Percentiles rank a stretch among this genome's conserved stretches.
Conservation (phyloP, 129 eudicot species). For the Heracleum sosnowskyi region DNA sequence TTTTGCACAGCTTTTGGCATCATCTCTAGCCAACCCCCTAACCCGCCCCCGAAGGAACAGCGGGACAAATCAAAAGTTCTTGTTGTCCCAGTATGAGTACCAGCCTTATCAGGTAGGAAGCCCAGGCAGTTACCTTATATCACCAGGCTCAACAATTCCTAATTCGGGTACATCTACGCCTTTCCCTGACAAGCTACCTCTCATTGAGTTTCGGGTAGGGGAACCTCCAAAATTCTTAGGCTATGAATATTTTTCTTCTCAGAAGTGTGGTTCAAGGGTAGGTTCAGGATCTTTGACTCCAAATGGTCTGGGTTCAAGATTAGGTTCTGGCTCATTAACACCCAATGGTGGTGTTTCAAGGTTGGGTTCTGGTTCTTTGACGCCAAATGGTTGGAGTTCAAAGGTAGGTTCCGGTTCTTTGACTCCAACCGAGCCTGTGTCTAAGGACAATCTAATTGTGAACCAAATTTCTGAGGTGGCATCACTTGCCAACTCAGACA, state of each 20-base stretch:
- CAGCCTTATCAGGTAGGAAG: slow-evolving; percentile 51
- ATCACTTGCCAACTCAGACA: slow-evolving; percentile 63
- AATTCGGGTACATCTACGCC: slow-evolving; percentile 87
- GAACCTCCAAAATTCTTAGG: slow-evolving; percentile 59
- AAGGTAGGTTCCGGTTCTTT: slow-evolving; percentile 61
- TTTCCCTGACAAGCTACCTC: slow-evolving; percentile 43
- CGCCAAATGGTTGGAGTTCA: slow-evolving; percentile 65
- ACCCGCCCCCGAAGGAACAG: slow-evolving; percentile 53
- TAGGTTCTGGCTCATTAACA: slow-evolving; percentile 66
- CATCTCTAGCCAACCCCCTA: slow-evolving; percentile 56
- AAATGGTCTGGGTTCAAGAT: slow-evolving; percentile 46
- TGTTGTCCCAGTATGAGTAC: slow-evolving; percentile 54
- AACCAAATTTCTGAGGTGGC: slow-evolving; percentile 66
- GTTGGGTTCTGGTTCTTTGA: slow-evolving; percentile 70
- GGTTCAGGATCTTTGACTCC: slow-evolving; percentile 77
- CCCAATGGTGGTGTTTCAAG: slow-evolving; percentile 64
- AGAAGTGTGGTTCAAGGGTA: slow-evolving; percentile 71
- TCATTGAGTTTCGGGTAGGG: slow-evolving; percentile 45
- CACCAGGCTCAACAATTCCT: slow-evolving; percentile 67
- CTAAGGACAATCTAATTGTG: slow-evolving; percentile 31
- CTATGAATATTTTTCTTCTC: slow-evolving; percentile 48
- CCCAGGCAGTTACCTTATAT: slow-evolving; percentile 48
- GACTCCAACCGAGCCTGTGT: slow-evolving; percentile 57
- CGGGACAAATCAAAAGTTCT: slow-evolving; percentile 38
- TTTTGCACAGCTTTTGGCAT: slow-evolving; percentile 76